These are phyloP conservation scores for Trichophyton mentagrophytes DNA, from an alignment of 2,329 filamentous ascomycete genomes.

Conservation along the genomic window DNA sequence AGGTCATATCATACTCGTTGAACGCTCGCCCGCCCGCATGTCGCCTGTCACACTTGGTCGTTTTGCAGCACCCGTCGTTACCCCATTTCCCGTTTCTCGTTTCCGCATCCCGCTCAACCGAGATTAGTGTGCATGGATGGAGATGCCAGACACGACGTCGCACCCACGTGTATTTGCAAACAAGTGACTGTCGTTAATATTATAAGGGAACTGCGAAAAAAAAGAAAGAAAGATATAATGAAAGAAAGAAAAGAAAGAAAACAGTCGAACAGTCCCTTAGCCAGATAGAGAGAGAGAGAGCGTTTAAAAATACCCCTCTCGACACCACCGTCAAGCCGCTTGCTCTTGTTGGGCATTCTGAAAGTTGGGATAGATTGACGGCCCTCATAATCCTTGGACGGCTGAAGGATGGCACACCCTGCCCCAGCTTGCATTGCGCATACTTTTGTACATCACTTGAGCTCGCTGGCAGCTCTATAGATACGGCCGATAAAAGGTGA, in stretches of 20 bases:
- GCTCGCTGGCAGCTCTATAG: neutral
- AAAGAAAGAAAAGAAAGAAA: neutral
- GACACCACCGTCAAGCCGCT: neutral
- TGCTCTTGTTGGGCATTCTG: neutral
- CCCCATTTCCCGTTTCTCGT: neutral
- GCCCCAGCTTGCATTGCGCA: neutral
- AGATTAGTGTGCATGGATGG: conserved; percentile 1
- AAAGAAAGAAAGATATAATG: neutral
- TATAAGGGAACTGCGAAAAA: neutral
- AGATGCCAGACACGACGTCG: neutral
- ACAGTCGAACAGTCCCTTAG: neutral
- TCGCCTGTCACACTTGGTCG: neutral
- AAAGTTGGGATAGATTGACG: neutral
- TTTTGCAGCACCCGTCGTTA: neutral
- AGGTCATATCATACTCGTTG: neutral
- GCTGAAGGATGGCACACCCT: neutral
- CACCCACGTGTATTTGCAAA: neutral
- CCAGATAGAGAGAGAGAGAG: neutral
- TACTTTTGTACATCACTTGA: neutral
- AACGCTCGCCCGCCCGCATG: neutral
- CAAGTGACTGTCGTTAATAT: neutral
- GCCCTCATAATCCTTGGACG: neutral
- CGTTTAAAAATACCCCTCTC: neutral
- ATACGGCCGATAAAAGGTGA: neutral
- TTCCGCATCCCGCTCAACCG: neutral